phyloP scores from a whole-genome alignment of 2,329 filamentous ascomycete species.

The Botrytis porri region DNA sequence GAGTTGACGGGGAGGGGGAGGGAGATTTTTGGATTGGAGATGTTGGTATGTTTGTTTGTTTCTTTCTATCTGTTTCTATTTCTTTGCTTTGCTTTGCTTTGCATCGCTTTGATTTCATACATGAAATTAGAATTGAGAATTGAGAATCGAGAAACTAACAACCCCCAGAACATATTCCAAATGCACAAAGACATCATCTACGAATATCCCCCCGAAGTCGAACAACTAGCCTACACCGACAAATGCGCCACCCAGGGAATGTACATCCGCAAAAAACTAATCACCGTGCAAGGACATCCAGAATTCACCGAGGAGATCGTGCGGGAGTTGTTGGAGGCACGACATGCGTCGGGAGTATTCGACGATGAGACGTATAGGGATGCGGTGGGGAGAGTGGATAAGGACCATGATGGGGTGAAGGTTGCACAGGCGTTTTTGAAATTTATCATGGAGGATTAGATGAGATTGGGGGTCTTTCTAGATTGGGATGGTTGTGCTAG shows the following conservation, averaged over 20 bases:
- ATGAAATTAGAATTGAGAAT: neutral
- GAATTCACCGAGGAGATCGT: slow-evolving; percentile 76
- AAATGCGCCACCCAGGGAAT: slow-evolving; percentile 76
- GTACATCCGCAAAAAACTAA: slow-evolving; percentile 62
- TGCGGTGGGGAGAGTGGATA: slow-evolving; percentile 61
- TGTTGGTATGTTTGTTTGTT: slow-evolving; percentile 43
- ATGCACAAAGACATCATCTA: slow-evolving; percentile 82
- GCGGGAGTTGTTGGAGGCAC: slow-evolving; percentile 60
- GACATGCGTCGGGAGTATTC: slow-evolving; percentile 67
- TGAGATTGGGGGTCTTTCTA: too few relatives aligned
- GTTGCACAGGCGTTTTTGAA: slow-evolving; percentile 72
- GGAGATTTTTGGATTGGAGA: slow-evolving; percentile 66
- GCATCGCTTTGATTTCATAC: too few relatives aligned
- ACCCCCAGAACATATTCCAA: slow-evolving; percentile 65
- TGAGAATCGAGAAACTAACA: too few relatives aligned
- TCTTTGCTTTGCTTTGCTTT: neutral
- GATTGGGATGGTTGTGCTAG: too few relatives aligned
- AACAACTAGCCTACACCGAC: slow-evolving; percentile 61
- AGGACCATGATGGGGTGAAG: slow-evolving; percentile 74
- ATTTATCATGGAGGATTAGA: slow-evolving; percentile 62
- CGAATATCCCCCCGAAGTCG: slow-evolving; percentile 58
- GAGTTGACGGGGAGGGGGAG: slow-evolving; percentile 67
- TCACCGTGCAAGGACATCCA: slow-evolving; percentile 83
- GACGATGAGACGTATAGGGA: slow-evolving; percentile 65
- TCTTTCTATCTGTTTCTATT: too few relatives aligned